Base-by-base conservation (phyloP, 2,329 filamentous ascomycete genomes). In the Xylariaceae sp. region DNA sequence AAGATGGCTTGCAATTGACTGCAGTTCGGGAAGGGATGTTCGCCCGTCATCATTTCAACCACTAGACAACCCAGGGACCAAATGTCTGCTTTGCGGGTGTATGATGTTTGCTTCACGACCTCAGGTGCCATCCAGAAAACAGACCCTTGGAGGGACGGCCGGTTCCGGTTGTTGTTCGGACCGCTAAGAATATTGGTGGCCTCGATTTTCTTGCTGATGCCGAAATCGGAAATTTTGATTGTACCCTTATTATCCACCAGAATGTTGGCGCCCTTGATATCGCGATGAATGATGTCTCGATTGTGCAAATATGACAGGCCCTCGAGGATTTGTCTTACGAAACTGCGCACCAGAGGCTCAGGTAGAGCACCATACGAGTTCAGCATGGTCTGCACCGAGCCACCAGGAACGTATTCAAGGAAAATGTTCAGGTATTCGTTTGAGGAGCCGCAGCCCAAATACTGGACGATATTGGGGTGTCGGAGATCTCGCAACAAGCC, bases 81-180 rank as follows among this genome's bases (percentile, higher is more conserved):
- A 68, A 99, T 99, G 71, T 99, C 94, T 11, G 94, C 94, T 78
- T 97, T 97, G 76, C 93, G 91, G 4, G 93, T 97, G 77, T 99
- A 97, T 4, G 92, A 92, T 2, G 93, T 97, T 76, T 97, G 94
- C 70, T 94, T 94, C 63, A 99, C 94, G 17, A 99, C 94, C 77
- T 99, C 94, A 7, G 94, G 94, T 0, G 94, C 94, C 94, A 99
- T 99, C 94, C 94, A 99, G 78, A 97, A 99, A 55, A 99, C 94
- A 30, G 92, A 97, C 11, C 94, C 94, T 74, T 99, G 94, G 2
- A 99, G 83, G 1, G 93, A 97, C 2, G 86, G 85, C 4, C 86
- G 80, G 69, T 88, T 81, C 73, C 85, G 87, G 74, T 82, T 86
- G 74, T 86, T 87, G 70, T 81, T 83, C 70, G 79, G 87, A 68